Base-by-base conservation (phyloP, 1,139 yeast genomes). In the Candida neerlandica region DNA sequence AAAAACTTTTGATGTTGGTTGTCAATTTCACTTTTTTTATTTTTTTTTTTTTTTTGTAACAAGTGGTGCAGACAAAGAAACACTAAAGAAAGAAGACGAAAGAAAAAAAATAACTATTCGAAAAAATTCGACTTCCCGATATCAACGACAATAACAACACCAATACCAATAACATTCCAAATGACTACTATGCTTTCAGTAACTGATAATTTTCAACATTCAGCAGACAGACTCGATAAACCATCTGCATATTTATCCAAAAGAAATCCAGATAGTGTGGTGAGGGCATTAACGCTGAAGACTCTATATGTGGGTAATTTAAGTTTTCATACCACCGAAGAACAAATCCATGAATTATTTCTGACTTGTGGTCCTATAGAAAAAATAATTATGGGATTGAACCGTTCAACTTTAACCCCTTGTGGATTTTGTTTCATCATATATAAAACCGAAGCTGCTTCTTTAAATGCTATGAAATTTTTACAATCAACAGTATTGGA, bases 341-440 rank as follows among this genome's bases (percentile, higher is more conserved):
- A 94, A 64, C 97, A 92, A 65, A 82, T 92, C 23, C 86, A 85
- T 63, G 98, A 91, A 64, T 71, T 92, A 47, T 90, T 92, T 62
- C 80, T 86, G 59, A 85, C 85, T 60, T 82, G 89, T 63, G 99
- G 98, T 1, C 72, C 80, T 11, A 84, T 92, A 34, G 82, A 82
- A 54, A 77, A 87, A 58, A 88, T 91, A 42, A 84, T 92, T 51
- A 92, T 94, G 98, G 99, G 99, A 0, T 77, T 92, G 46, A 97
- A 92, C 63, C 78, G 97, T 54, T 85, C 85, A 63, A 86, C 87
- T 57, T 82, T 85, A 60, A 90, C 97, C 0, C 98, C 98, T 0
- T 91, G 98, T 64, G 98, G 98, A 30, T 94, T 94, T 68, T 91
- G 97, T 63, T 92, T 92, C 66, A 91, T 92, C 32, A 86, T 89